A percentile compares a stretch with the other conserved stretches of the same genome.
Conservation (phyloP, 495 filamentous ascomycete genomes). For the Trichoderma virens region DNA sequence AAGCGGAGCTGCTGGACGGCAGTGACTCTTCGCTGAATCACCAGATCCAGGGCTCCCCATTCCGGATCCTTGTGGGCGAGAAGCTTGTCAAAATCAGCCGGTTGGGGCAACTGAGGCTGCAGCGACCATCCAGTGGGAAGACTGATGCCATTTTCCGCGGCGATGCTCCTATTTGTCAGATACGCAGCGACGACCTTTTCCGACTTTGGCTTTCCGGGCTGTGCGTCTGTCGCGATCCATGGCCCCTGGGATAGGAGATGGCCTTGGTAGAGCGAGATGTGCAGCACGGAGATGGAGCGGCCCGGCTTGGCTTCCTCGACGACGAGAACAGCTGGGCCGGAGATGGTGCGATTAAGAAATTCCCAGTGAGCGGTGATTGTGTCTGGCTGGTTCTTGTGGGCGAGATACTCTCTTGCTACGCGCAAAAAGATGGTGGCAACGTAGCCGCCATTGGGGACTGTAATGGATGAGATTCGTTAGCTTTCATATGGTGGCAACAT, state of each 20-base stretch:
- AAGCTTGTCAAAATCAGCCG: neutral
- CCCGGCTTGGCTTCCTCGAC: conserved; percentile 70
- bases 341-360: conserved; percentile 62
- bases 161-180: conserved; percentile 57
- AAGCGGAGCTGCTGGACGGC: conserved; percentile 46
- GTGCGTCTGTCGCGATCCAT: conserved; percentile 21
- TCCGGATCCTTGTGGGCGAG: neutral
- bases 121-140: neutral
- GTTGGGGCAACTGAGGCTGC: neutral
- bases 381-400: conserved; percentile 52
- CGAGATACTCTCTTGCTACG: conserved; percentile 54
- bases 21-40: conserved; percentile 47
- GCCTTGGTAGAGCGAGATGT: conserved; percentile 51
- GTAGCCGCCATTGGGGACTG: conserved; percentile 82
- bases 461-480: neutral
- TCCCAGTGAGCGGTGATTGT: conserved; percentile 61
- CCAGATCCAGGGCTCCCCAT: neutral
- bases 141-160: conserved; percentile 43
- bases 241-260: conserved; percentile 21
- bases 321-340: conserved; percentile 53
- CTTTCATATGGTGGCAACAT: neutral
- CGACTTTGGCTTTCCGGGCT: conserved; percentile 12
- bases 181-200: conserved; percentile 43
- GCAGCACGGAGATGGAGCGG: conserved; percentile 58
- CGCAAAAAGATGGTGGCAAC: conserved; percentile 55